Base-by-base conservation (phyloP, 2,329 filamentous ascomycete species). In the Penicillium sp. region DNA sequence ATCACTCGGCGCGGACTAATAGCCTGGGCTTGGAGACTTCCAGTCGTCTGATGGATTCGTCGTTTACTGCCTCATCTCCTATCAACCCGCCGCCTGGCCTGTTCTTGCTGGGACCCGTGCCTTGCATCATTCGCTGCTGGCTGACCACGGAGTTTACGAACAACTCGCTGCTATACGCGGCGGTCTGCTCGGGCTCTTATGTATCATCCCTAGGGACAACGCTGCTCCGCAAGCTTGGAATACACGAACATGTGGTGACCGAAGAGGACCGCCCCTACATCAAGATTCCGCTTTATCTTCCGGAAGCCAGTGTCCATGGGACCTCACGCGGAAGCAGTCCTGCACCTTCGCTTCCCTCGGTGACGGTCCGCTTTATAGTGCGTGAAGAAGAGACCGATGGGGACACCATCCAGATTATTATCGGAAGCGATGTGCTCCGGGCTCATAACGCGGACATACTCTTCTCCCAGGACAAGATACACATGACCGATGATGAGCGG, bases 81-180 rank as follows among this genome's bases (percentile, higher is more conserved):
- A 82, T 87, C 39, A 80, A 83, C 20, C 85, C 91, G 28, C 87
- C 90, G 13, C 87, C 89, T 23, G 87, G 88, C 7, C 75, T 96
- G 43, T 88, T 89, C 61, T 78, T 94, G 36, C 74, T 96, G 11
- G 89, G 91, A 9, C 85, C 90, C 5, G 89, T 94, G 4, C 93
- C 93, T 4, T 87, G 89, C 19, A 95, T 98, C 51, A 87, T 97
- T 41, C 84, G 93, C 46, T 98, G 93, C 71, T 97, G 93, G 90
- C 75, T 97, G 54, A 91, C 87, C 17, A 85, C 83, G 23, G 84
- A 87, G 57, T 97, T 94, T 68, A 91, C 89, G 10, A 91, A 95
- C 60, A 83, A 86, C 50, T 85, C 88, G 7, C 77, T 97, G 11
- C 74, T 96, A 4, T 97, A 97, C 61, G 93, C 90, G 23, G 90